Evolutionary conservation across 768 basidiomycete species (phyloP), one percentile per base, ranked within the genome.

Genomic region (Boletus reticuloceps): DNA sequence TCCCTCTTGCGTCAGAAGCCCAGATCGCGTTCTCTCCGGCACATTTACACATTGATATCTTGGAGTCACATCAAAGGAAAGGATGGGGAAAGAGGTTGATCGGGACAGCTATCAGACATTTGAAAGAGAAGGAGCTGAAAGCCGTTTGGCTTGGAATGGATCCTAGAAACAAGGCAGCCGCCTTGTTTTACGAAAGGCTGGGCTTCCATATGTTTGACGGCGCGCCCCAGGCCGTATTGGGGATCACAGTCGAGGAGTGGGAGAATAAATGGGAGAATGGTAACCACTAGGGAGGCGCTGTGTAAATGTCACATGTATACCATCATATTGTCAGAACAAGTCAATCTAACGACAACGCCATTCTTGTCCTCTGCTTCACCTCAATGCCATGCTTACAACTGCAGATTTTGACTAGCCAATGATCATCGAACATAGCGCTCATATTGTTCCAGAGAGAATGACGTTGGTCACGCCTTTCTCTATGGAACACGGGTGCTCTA

Each of bases 81-180:
- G 88, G 88, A 22, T 88, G 83, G 82, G 89, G 89, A n/a, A 77
- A 76, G 65, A 82, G 70, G 66, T 67, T 91, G 59, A 82, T 91
- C 36, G 75, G 69, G 43, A 70, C 62, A 34, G 86, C 80, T 5
- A 77, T 88, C 25, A 72, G 74, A 43, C 74, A 82, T 72, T 67
- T 91, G 63, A 79, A 74, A 56, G 75, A 63, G 32, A 73, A 80
- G 46, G 78, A 65, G 46, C 36, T 71, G 41, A 69, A 78, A 36
- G 78, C 79, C 1, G 68, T 91, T 31, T 91, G 88, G 86, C 69
- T 91, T 34, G 88, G 85, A 5, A 65, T 89, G 67, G 82, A 89
- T 65, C 77, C 82, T 25, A 74, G 79, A 62, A 91, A 92, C 69
- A 69, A 67, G 22, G 75, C 71, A 14, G 89, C 86, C 25, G 78